phyloP scores from a whole-genome alignment of 768 basidiomycete species.

The Collybia sordida region DNA sequence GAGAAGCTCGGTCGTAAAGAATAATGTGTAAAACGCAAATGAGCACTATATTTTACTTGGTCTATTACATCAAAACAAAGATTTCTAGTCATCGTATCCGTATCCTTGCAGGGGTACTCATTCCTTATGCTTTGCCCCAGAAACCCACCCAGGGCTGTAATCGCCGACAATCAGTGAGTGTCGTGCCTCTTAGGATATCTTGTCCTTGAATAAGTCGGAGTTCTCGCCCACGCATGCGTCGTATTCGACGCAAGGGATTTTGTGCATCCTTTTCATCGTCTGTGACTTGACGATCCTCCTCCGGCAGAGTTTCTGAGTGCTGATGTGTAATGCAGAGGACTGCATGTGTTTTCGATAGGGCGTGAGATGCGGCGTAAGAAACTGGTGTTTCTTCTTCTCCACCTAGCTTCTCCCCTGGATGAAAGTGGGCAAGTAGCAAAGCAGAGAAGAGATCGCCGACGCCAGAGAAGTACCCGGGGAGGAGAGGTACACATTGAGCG shows the following conservation, averaged over 20 bases:
- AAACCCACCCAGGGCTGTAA: conserved; percentile 48
- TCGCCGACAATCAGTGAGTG: conserved; percentile 26
- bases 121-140: conserved; percentile 26
- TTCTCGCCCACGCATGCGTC: conserved; percentile 84
- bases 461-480: conserved; percentile 93
- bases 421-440: conserved; percentile 81
- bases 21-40: background rate
- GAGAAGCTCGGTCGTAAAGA: conserved; percentile 76
- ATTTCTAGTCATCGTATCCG: background rate
- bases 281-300: conserved; percentile 56
- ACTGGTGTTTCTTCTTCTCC: conserved; percentile 33
- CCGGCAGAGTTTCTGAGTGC: conserved; percentile 54
- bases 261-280: conserved; percentile 76
- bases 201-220: conserved; percentile 81
- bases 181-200: conserved; percentile 55
- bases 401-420: conserved; percentile 19
- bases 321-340: conserved; percentile 63
- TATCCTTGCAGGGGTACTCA: background rate
- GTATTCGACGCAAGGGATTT: conserved; percentile 63
- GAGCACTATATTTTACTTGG: conserved; percentile 1
- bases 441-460: conserved; percentile 98
- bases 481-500: conserved; percentile 69
- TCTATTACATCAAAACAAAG: background rate
- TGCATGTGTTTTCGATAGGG: conserved; percentile 75
- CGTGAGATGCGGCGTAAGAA: conserved; percentile 61